Base-by-base conservation (phyloP, 2,329 filamentous ascomycete species). In the Aspergillus sp. region DNA sequence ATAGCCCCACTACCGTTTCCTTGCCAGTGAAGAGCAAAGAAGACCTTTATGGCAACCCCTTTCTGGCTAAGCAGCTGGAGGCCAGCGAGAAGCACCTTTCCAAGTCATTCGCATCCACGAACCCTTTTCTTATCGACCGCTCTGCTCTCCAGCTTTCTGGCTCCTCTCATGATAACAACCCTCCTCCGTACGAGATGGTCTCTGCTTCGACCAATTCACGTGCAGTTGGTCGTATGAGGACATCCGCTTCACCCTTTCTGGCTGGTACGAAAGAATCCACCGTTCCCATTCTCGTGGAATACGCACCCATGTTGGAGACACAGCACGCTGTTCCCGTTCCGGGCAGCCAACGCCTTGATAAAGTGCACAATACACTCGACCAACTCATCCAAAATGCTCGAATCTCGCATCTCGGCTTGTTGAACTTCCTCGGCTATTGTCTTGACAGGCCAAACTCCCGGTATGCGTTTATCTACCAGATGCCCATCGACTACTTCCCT, bases 401-500 rank as follows among this genome's bases (percentile, higher is more conserved):
- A 33, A 65, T 71, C 10, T 68, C 65, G 7, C 69, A 70, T 43
- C 57, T 70, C 32, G 68, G 66, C 9, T 53, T 71, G 27, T 54
- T 74, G 51, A 66, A 64, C 44, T 71, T 74, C 43, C 52, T 74
- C 6, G 72, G 72, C 2, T 82, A 79, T 57, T 79, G 64, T 47
- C 56, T 81, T 48, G 79, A 82, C 60, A 76, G 80, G 57, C 69
- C 72, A 2, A 71, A 71, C 46, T 74, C 78, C 41, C 76, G 79
- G 1, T 79, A 80, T 57, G 79, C 77, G 5, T 71, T 83, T 43
- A 73, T 83, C 9, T 83, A 81, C 49, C 77, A 81, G 52, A 71
- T 82, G 48, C 78, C 78, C 5, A 68, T 74, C 26, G 61, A 68
- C 46, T 66, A 71, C 47, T 70, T 74, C 52, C 62, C 65, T n/a